These are phyloP conservation scores for Xylaria castorea DNA, from an alignment of 495 filamentous ascomycete genomes.

Conservation along the genomic window DNA sequence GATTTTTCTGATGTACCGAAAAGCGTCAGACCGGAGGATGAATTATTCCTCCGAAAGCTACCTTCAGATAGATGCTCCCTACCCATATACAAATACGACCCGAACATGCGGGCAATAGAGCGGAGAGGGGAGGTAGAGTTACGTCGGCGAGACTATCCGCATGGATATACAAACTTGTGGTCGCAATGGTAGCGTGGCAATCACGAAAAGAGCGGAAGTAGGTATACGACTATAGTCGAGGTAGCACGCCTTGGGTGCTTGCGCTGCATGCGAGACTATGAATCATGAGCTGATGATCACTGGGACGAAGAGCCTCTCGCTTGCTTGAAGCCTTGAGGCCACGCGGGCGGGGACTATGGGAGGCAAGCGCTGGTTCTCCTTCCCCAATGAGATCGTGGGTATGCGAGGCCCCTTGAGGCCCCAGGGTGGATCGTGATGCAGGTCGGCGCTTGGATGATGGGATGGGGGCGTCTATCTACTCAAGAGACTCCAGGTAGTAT, in stretches of 20 bases:
- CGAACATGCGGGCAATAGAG: conserved; percentile 4
- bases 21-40: background rate
- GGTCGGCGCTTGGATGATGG: conserved; percentile 26
- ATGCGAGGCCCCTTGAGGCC: conserved; percentile 17
- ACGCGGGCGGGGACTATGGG: conserved; percentile 21
- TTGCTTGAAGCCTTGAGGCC: conserved; percentile 19
- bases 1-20: conserved; percentile 2
- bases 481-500: conserved; percentile 11
- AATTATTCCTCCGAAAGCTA: conserved; percentile 15
- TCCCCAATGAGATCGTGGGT: conserved; percentile 21
- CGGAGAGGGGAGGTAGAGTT: conserved; percentile 7
- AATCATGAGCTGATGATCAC: conserved; percentile 17
- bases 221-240: background rate
- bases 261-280: background rate
- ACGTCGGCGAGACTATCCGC: background rate
- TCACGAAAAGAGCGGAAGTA: background rate
- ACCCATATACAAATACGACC: conserved; percentile 6
- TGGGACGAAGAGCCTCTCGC: conserved; percentile 5
- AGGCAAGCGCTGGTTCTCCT: conserved; percentile 13
- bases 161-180: background rate
- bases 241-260: background rate
- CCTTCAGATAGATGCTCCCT: background rate
- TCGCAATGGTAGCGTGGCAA: conserved; percentile 6
- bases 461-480: conserved; percentile 18
- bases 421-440: conserved; percentile 30